These are phyloP conservation scores for Herpotrichia juniperi DNA, from an alignment of 2,329 filamentous ascomycete species.

Conservation along the genomic window DNA sequence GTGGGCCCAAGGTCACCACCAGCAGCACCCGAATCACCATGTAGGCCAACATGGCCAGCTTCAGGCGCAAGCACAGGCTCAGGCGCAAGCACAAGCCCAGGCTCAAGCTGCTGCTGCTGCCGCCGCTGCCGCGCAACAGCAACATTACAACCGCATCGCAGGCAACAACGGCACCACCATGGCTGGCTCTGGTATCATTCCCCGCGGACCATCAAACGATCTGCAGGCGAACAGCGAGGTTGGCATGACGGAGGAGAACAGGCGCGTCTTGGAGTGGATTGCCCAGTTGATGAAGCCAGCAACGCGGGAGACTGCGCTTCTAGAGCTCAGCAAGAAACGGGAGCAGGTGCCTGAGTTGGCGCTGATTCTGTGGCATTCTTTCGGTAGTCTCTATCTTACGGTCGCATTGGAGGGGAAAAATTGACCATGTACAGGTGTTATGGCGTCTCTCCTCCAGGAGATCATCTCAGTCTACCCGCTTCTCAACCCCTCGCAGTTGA, in stretches of 20 bases:
- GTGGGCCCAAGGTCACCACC: constrained; percentile 56
- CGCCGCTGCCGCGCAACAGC: constrained; percentile 55
- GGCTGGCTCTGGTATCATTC: constrained; percentile 42
- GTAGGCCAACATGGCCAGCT: constrained; percentile 47
- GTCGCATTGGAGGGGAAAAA: constrained; percentile 22
- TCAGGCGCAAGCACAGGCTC: constrained; percentile 37
- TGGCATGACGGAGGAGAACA: constrained; percentile 84
- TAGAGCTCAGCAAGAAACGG: constrained; percentile 97
- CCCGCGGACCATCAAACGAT: constrained; percentile 48
- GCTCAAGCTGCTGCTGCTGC: constrained; percentile 53
- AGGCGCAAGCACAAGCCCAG: constrained; percentile 56
- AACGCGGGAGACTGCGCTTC: constrained; percentile 85
- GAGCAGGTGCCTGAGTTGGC: constrained; percentile 97
- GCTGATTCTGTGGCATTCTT: constrained; percentile 97
- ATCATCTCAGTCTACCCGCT: constrained; percentile 99
- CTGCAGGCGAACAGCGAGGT: constrained; percentile 34
- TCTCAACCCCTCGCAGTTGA: constrained; percentile 94
- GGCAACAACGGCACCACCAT: constrained; percentile 64
- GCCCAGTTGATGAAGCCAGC: constrained; percentile 87
- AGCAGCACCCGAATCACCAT: constrained; percentile 47
- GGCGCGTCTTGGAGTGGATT: constrained; percentile 90
- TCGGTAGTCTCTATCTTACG: constrained; percentile 64
- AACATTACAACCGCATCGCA: constrained; percentile 76
- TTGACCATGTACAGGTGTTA: constrained; percentile 71
- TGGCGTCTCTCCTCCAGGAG: constrained; percentile 96